phyloP scores from a whole-genome alignment of 176 grass and related monocot species.

The Oryza nivara region DNA sequence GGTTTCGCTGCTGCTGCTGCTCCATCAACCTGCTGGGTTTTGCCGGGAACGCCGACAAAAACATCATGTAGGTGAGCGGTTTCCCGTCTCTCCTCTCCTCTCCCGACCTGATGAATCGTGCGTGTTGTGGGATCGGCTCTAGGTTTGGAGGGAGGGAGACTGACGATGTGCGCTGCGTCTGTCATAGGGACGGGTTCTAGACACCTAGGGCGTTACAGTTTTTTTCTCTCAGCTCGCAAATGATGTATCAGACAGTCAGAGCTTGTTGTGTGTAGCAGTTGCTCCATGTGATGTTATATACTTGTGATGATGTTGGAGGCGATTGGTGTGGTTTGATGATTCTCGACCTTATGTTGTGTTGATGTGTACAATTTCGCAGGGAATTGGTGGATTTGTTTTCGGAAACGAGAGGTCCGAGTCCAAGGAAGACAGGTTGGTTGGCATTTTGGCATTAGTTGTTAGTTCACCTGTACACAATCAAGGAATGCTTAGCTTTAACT shows the following conservation, averaged over 20 bases:
- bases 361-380: slow-evolving; percentile 47
- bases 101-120: neutral
- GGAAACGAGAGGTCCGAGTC: slow-evolving; percentile 77
- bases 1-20: slow-evolving; percentile 29
- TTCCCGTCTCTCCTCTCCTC: neutral
- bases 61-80: slow-evolving; percentile 75
- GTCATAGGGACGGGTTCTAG: neutral
- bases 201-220: neutral
- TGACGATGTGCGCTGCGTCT: neutral
- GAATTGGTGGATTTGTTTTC: slow-evolving; percentile 93
- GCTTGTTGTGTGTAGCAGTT: neutral
- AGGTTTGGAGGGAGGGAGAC: neutral
- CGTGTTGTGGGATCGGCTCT: slow-evolving; percentile 3
- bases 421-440: slow-evolving; percentile 83
- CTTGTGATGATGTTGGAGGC: neutral
- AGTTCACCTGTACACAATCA: neutral
- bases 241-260: neutral
- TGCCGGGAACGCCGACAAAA: slow-evolving; percentile 83
- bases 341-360: neutral
- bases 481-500: neutral
- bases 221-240: neutral
- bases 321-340: neutral
- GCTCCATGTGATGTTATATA: neutral
- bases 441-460: neutral
- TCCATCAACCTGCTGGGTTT: slow-evolving; percentile 77